phyloP scores from a whole-genome alignment of 441 rosid genomes.

The Bruguiera hainesii region DNA sequence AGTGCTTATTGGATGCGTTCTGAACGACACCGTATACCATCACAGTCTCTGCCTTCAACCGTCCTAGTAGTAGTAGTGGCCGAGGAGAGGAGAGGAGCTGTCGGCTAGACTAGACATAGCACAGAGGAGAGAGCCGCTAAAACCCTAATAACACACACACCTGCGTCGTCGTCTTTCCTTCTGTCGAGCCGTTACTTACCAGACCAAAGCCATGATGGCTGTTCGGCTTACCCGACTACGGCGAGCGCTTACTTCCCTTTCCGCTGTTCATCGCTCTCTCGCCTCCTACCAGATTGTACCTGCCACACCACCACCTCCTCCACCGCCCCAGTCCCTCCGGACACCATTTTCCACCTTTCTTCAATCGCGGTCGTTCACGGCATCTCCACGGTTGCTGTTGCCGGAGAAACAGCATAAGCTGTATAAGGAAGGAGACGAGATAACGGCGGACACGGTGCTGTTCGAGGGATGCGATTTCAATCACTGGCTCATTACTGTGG shows the following conservation, averaged over 20 bases:
- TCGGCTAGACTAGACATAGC: no score
- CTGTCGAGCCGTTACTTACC: no score
- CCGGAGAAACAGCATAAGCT: constrained; percentile 27
- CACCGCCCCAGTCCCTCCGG: background rate
- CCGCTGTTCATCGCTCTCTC: constrained; percentile 13
- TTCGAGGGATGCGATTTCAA: constrained; percentile 77
- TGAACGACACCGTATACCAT: no score
- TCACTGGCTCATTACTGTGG: constrained; percentile 73
- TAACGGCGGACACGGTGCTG: constrained; percentile 55
- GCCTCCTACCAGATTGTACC: background rate
- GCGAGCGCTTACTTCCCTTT: constrained; percentile 18
- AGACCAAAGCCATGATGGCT: constrained; percentile 15
- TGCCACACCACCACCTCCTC: background rate
- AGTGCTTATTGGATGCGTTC: no score
- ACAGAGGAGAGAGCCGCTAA: no score
- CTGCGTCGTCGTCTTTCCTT: no score
- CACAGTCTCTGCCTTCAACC: no score
- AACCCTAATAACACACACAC: no score
- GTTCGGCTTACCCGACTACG: constrained; percentile 20
- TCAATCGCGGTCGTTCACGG: constrained; percentile 26
- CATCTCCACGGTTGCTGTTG: constrained; percentile 25
- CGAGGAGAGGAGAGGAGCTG: no score
- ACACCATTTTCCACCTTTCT: background rate
- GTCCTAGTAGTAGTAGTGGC: no score
- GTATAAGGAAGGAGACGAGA: constrained; percentile 61